Evolutionary conservation across 495 filamentous ascomycete genomes (phyloP).

Genomic region (Massariosphaeria phaeospora): DNA sequence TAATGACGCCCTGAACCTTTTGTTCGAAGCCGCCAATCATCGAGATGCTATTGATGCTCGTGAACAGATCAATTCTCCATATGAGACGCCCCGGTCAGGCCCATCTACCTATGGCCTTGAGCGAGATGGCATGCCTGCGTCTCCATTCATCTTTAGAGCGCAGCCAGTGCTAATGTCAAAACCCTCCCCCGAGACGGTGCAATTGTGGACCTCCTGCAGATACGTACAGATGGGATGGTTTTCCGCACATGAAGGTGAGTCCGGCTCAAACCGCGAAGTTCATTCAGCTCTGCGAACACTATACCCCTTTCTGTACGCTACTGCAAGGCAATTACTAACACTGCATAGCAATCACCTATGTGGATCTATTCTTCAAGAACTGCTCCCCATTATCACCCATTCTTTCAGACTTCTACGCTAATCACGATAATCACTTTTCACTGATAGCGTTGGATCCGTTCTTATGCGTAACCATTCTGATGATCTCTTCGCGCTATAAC

Average conservation of each 20-base stretch:
- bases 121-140: too few relatives aligned
- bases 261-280: too few relatives aligned
- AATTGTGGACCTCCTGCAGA: constrained; percentile 48
- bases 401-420: constrained; percentile 48
- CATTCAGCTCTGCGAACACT: too few relatives aligned
- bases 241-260: constrained; percentile 48
- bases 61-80: constrained; percentile 17
- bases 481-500: constrained; percentile 48
- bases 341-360: constrained; percentile 41
- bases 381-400: constrained; percentile 52
- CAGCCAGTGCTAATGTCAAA: constrained; percentile 30
- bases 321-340: too few relatives aligned
- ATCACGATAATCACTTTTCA: constrained; percentile 44
- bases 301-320: too few relatives aligned
- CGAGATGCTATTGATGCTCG: constrained; percentile 27
- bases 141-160: constrained; percentile 28
- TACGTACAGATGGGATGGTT: constrained; percentile 54
- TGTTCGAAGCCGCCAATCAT: constrained; percentile 50
- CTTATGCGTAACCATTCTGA: constrained; percentile 49
- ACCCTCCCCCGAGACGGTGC: constrained; percentile 38
- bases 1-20: constrained; percentile 52
- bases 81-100: constrained; percentile 27
- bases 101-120: constrained; percentile 7
- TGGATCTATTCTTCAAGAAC: constrained; percentile 51
- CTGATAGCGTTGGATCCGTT: constrained; percentile 49